Evolutionary conservation across 257 asterid genomes (phyloP).

Genomic region (Solanum tarapatanum): DNA sequence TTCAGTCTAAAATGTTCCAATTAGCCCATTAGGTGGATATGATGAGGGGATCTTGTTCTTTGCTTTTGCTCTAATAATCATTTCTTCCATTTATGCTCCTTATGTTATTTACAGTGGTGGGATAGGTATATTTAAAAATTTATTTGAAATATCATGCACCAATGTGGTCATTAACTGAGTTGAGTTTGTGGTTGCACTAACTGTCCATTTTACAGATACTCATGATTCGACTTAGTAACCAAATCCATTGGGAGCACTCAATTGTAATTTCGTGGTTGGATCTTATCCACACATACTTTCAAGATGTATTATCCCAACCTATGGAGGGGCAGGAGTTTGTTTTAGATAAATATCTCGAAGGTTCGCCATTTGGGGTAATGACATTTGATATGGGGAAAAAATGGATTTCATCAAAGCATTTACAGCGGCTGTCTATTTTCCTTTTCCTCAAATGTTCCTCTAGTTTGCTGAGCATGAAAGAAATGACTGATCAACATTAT

Average conservation of each 20-base stretch:
- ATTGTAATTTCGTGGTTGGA: constrained; percentile 43
- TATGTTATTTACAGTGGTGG: background rate
- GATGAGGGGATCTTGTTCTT: background rate
- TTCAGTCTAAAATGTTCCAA: background rate
- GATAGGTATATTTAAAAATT: background rate
- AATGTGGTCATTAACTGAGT: background rate
- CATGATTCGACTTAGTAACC: constrained; percentile 53
- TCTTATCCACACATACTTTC: constrained; percentile 54
- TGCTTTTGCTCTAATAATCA: background rate
- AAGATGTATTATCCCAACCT: constrained; percentile 46
- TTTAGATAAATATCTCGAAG: constrained; percentile 42
- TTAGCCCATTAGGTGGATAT: background rate
- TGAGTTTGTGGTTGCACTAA: background rate
- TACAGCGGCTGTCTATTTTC: constrained; percentile 61
- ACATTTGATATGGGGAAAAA: constrained; percentile 22
- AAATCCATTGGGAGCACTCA: constrained; percentile 24
- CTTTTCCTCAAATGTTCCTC: constrained; percentile 64
- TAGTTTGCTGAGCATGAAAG: constrained; percentile 22
- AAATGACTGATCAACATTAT: constrained; percentile 12
- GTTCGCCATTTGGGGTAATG: constrained; percentile 59
- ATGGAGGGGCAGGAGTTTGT: constrained; percentile 25
- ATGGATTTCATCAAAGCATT: constrained; percentile 29
- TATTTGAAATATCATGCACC: background rate
- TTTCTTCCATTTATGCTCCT: background rate
- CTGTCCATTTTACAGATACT: constrained; percentile 39